Conservation (phyloP, 2,329 filamentous ascomycete genomes). For the Botrytis squamosa region DNA sequence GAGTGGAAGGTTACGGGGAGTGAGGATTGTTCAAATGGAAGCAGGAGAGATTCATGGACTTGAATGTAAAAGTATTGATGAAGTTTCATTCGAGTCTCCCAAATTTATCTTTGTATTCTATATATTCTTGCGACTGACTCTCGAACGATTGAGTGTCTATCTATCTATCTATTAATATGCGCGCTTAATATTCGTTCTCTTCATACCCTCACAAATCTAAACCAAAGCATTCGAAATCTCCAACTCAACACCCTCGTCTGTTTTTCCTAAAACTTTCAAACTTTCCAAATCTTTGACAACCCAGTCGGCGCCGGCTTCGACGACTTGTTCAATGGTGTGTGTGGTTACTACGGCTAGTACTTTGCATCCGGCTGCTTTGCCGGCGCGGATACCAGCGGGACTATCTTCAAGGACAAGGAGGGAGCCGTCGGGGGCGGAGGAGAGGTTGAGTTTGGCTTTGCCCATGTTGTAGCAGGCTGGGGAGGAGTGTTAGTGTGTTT, state of each 20-base stretch:
- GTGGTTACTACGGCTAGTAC: constrained; percentile 66
- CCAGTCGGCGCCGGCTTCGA: constrained; percentile 66
- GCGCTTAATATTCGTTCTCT: background rate
- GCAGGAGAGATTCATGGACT: background rate
- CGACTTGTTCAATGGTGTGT: constrained; percentile 58
- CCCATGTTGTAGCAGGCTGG: constrained; percentile 67
- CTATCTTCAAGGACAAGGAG: constrained; percentile 69
- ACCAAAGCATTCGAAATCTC: constrained; percentile 33
- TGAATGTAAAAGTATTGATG: background rate
- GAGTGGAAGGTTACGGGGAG: background rate
- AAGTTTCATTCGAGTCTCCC: background rate
- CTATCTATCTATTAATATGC: background rate
- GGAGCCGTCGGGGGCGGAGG: constrained; percentile 27
- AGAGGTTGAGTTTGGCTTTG: constrained; percentile 56
- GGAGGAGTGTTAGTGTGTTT: background rate
- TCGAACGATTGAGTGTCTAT: background rate
- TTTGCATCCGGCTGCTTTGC: constrained; percentile 68
- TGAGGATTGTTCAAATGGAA: background rate
- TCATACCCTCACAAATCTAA: background rate
- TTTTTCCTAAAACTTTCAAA: constrained; percentile 50
- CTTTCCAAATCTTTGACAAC: constrained; percentile 65
- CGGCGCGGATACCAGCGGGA: constrained; percentile 64
- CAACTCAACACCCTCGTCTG: constrained; percentile 43
- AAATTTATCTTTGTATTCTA: background rate
- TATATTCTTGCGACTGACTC: background rate